Evolutionary conservation across 176 grass and related monocot species (phyloP), one percentile per base, ranked within the genome.

Genomic region (Oryza officinalis): DNA sequence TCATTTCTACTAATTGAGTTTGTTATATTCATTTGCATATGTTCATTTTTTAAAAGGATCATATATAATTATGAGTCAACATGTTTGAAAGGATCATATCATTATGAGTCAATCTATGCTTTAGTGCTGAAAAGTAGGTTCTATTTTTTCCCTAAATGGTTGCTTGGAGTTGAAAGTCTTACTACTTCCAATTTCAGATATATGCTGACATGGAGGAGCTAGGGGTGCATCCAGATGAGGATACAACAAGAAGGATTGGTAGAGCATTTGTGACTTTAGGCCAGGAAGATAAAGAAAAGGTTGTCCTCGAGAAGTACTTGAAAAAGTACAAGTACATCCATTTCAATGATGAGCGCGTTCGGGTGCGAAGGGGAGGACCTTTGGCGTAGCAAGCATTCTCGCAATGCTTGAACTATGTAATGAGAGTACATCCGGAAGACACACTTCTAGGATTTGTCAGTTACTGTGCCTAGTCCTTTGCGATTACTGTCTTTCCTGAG

Each of bases 191-290:
- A 49, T 80, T 76, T 67, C 72, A 99, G 93, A 37, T 99, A 78
- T 99, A 89, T 66, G 74, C 74, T 35, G 93, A 94, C 46, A 96
- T 94, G 93, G 96, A 99, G 66, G 96, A 99, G 69, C 65, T 94
- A 46, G 70, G 91, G 43, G 85, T 96, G 60, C 79, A 74, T 77
- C 93, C 96, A 10, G 93, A 99, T 23, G 93, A 94, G 74, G 93
- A 96, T 82, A 99, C 96, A 50, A 86, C 90, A 5, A 92, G 85
- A 77, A 95, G 91, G 67, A 87, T 99, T 22, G 93, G 87, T 80
- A 88, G 75, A 83, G 93, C 96, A 84, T 96, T 96, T 52, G 77
- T 44, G 3, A 41, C 74, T 23, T 79, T 27, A 25, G 91, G 82
- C 15, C 87, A 96, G 80, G 83, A 88, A 47, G 91, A 96, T 11